phyloP scores from a whole-genome alignment of 2,329 filamentous ascomycete species.

The Colletotrichum somersetense region DNA sequence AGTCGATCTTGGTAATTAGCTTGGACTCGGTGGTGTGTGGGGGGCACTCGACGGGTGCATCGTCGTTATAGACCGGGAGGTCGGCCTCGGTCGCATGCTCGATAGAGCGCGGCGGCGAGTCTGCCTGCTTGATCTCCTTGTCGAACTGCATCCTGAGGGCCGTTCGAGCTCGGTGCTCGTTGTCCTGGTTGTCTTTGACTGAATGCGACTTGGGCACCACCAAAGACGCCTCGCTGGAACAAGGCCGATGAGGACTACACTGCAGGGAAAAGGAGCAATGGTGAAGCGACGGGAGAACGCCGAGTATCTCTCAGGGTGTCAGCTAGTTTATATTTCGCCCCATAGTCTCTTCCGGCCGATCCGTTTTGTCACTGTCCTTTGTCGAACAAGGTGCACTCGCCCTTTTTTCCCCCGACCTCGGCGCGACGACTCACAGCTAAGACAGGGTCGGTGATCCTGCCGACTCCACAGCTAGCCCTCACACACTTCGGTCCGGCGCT shows the following conservation, averaged over 20 bases:
- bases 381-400: background rate
- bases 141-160: slow-evolving; percentile 31
- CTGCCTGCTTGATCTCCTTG: slow-evolving; percentile 28
- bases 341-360: background rate
- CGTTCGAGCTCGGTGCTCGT: background rate
- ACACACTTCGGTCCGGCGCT: slow-evolving; percentile 15
- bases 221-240: slow-evolving; percentile 12
- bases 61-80: slow-evolving; percentile 25
- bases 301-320: slow-evolving; percentile 23
- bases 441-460: slow-evolving; percentile 34
- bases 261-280: too few relatives aligned
- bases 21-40: slow-evolving; percentile 71
- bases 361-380: background rate
- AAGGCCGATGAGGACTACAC: background rate
- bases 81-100: slow-evolving; percentile 35
- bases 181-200: background rate
- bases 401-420: slow-evolving; percentile 9
- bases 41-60: slow-evolving; percentile 54
- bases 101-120: slow-evolving; percentile 33
- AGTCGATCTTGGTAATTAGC: slow-evolving; percentile 76
- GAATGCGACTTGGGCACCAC: slow-evolving; percentile 7
- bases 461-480: slow-evolving; percentile 23
- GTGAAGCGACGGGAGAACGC: background rate
- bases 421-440: slow-evolving; percentile 13
- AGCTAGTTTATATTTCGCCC: slow-evolving; percentile 36